Percentiles rank a stretch among this genome's conserved stretches.
Conservation (phyloP, 306 rosid species). For the Quillaja saponaria region DNA sequence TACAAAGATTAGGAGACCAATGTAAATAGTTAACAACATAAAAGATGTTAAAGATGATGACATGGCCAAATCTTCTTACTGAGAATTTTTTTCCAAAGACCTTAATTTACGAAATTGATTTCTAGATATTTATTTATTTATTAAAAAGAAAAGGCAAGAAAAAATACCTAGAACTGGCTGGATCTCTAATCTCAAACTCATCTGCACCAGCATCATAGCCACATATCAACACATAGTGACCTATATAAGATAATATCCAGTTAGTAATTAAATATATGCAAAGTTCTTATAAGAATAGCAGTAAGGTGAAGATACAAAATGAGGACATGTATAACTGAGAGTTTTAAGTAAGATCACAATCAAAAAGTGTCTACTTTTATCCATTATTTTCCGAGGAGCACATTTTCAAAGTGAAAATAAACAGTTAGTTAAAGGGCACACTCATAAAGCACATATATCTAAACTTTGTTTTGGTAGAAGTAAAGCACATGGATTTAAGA, state of each 20-base stretch:
- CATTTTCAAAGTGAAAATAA: slow-evolving; percentile 2
- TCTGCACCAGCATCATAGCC: slow-evolving; percentile 83
- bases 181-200: slow-evolving; percentile 99
- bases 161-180: slow-evolving; percentile 73
- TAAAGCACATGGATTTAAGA: too few relatives aligned
- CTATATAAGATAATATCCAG: slow-evolving; percentile 42
- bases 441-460: too few relatives aligned
- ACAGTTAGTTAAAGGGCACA: too few relatives aligned
- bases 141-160: slow-evolving; percentile 24
- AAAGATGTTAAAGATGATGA: too few relatives aligned
- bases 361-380: neutral
- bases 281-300: slow-evolving; percentile 20
- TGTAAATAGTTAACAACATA: too few relatives aligned
- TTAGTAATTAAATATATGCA: slow-evolving; percentile 27
- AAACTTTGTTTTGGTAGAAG: too few relatives aligned
- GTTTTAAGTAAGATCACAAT: too few relatives aligned
- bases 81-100: too few relatives aligned
- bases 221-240: slow-evolving; percentile 89
- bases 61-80: too few relatives aligned
- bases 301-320: neutral
- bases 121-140: too few relatives aligned
- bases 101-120: too few relatives aligned
- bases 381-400: slow-evolving; percentile 12
- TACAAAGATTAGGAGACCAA: too few relatives aligned
- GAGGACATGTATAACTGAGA: neutral